These are phyloP conservation scores for Epichloe uncinata DNA, from an alignment of 2,329 filamentous ascomycete genomes.

Conservation along the genomic window DNA sequence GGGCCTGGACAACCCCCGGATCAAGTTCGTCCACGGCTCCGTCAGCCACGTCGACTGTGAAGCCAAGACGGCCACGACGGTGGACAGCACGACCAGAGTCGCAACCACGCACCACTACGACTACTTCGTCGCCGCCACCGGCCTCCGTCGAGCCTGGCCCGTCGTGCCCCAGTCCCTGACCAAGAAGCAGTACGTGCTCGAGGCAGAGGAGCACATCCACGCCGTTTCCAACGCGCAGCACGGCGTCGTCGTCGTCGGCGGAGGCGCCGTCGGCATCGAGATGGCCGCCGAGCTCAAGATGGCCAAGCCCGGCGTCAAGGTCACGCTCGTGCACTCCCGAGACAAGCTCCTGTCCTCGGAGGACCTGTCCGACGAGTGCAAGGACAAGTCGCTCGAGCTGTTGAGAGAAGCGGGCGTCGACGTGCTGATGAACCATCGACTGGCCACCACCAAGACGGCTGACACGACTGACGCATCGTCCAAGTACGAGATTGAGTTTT, in stretches of 20 bases:
- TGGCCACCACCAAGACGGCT: constrained; percentile 35
- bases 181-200: constrained; percentile 48
- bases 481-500: constrained; percentile 39
- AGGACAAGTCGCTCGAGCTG: constrained; percentile 44
- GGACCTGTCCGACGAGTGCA: constrained; percentile 55
- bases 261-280: constrained; percentile 66
- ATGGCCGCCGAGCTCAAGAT: constrained; percentile 69
- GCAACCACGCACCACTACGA: constrained; percentile 46
- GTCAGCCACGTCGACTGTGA: constrained; percentile 46
- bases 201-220: constrained; percentile 47
- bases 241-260: constrained; percentile 61
- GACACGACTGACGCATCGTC: constrained; percentile 27
- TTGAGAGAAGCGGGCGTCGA: constrained; percentile 51
- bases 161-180: constrained; percentile 55
- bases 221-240: constrained; percentile 36
- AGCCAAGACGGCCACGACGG: constrained; percentile 44
- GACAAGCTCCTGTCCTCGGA: constrained; percentile 59
- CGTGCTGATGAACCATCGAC: constrained; percentile 46
- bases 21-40: constrained; percentile 53
- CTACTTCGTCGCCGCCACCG: constrained; percentile 61
- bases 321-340: constrained; percentile 66
- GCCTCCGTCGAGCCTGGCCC: constrained; percentile 56
- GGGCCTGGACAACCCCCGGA: constrained; percentile 45
- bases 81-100: constrained; percentile 32
- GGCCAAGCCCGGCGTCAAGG: constrained; percentile 46